Base-by-base conservation (phyloP, 2,329 filamentous ascomycete genomes). In the Davidsoniella eucalypti region DNA sequence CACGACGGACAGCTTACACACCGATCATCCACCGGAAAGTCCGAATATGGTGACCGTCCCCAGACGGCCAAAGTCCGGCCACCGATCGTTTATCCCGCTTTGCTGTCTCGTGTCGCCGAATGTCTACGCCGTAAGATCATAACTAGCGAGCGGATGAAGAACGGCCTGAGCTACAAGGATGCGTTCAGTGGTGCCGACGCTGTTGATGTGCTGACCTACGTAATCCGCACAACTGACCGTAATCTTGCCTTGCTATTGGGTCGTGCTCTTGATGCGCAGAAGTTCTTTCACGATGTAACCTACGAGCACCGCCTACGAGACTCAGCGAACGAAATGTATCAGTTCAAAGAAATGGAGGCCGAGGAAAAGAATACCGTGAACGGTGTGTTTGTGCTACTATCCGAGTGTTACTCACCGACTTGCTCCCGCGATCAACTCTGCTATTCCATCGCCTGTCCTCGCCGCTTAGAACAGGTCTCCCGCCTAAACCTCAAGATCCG, bases 241-340 rank as follows among this genome's bases (percentile, higher is more conserved):
- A 98, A 98, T 62, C 70, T 98, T 54, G 92, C 92, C 9, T 70
- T 98, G 45, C 76, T 98, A 8, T 71, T 98, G 14, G 92, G 92
- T 55, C 78, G 92, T 61, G 87, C 92, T 40, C 69, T 98, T 54
- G 92, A 98, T 66, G 92, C 92, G 21, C 92, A 98, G 62, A 96
- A 96, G 63, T 95, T 94, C 68, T 98, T 98, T 63, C 92, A 98
- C 68, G 92, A 98, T 71, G 92, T 96, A 47, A 95, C 90, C 0
- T 98, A 98, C 65, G 90, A 95, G 59, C 92, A 98, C 65, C 78
- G 92, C 44, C 69, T 98, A 59, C 84, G 92, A 65, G 92, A 98
- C 65, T 93, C 90, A n/a, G 78, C 82, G 39, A 83, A 82, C 47
- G 92, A 98, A 65, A 84, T 98, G 64, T 98, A 96, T 64, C 90